Base-by-base conservation (phyloP, 768 basidiomycete species). In the Naganishia vishniacii region DNA sequence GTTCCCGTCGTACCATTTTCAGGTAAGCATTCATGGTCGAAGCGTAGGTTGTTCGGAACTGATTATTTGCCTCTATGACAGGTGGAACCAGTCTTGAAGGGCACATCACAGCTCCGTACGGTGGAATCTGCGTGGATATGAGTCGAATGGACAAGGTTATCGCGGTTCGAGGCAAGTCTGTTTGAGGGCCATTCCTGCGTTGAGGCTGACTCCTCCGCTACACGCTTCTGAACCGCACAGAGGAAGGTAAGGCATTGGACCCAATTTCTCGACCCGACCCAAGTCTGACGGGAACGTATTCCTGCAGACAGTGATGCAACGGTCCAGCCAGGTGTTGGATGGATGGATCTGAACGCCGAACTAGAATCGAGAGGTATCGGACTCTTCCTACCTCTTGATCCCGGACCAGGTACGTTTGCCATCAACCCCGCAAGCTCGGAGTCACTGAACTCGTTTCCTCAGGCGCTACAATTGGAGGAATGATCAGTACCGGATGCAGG, bases 31-130 rank as follows among this genome's bases (percentile, higher is more conserved):
- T 28, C 31, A 23, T 37, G 18, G 18, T 34, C 3, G 18, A 40
- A 15, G 8, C 23, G 20, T 25, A 40, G 53, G 32, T 8, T 53
- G n/a, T 12, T 44, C 34, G 42, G 9, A n/a, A 18, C 42, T 44
- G 31, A 23, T 23, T 15, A n/a, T n/a, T 37, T 15, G 34, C 34
- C 8, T n/a, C n/a, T n/a, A 8, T 20, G 4, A 11, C 28, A 23
- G 91, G 90, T 1, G 91, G 88, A 12, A 94, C 90, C 0, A 87
- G 86, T 71, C 80, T 93, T 13, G 91, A 94, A 73, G 90, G 90
- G 0, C 89, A 94, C 77, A 89, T 86, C 66, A 83, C 84, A 49
- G 88, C 87, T 29, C 75, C 75, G 0, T 78, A 73, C 28, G 86
- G 85, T 11, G 86, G 89, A 0, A 89, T 94, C 44, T 91, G 88